Evolutionary conservation across 345 rosid genomes (phyloP).

Genomic region (Psidium friedrichsthalianum): DNA sequence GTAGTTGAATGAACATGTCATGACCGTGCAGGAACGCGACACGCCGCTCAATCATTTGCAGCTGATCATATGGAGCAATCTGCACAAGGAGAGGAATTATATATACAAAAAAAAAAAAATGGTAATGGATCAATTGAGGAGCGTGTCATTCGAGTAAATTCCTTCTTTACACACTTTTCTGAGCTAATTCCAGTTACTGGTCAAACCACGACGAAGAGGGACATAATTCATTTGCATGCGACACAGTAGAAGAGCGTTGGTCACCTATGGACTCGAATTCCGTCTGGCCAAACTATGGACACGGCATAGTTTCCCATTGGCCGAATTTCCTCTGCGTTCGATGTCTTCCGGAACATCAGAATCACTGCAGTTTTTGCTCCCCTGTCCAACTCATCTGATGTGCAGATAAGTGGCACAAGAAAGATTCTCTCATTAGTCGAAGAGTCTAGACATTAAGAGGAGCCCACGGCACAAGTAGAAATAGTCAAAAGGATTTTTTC

Average conservation of each 20-base stretch:
- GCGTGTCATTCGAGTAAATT: background rate
- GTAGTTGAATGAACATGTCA: background rate
- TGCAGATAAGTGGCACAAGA: background rate
- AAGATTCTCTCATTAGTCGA: background rate
- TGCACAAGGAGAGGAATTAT: conserved; percentile 1
- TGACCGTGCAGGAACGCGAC: conserved; percentile 34
- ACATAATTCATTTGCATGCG: rapidly evolving
- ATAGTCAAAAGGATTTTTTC: background rate
- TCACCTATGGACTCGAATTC: conserved; percentile 84
- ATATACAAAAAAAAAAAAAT: background rate
- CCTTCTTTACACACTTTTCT: background rate
- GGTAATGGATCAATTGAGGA: background rate
- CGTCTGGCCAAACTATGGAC: conserved; percentile 94
- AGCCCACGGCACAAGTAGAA: background rate
- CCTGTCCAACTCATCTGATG: conserved; percentile 89
- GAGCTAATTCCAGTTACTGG: background rate
- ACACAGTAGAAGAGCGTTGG: background rate
- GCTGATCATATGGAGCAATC: conserved; percentile 98
- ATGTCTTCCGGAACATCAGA: conserved; percentile 71
- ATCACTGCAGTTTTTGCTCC: conserved; percentile 71
- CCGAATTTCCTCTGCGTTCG: conserved; percentile 79
- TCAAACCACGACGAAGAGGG: background rate
- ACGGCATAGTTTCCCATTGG: conserved; percentile 99
- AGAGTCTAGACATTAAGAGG: background rate
- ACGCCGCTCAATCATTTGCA: conserved; percentile 64